Base-by-base conservation (phyloP, 352 stramenopile species). In the Phytopythium ostracodes region DNA sequence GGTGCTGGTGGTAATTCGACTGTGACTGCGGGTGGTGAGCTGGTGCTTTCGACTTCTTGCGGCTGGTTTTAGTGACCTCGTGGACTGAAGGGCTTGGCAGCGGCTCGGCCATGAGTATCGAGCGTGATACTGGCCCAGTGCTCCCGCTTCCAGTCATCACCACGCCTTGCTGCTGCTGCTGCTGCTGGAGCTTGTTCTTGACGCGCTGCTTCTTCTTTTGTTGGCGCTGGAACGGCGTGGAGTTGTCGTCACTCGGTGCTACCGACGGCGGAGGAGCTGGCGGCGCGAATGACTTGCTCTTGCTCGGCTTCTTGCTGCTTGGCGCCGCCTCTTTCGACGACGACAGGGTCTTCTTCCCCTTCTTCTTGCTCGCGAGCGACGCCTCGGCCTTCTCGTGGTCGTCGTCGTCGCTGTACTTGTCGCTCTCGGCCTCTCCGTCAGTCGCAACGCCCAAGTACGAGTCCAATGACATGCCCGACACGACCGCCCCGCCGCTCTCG, bases 381-480 rank as follows among this genome's bases (percentile, higher is more conserved):
- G 60, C 27, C 44, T 75, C 70, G 47, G 56, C 61, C 9, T 70
- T 52, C 2, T 61, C 67, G n/a, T 35, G 47, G 46, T 36, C 58
- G n/a, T 50, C 64, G 35, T 63, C 53, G 15, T 53, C 18, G 38
- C 25, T 60, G 22, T 71, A 56, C 9, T 62, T 56, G 20, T 54
- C 55, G 7, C 57, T 52, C 27, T 59, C 31, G 3, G 60, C 60
- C 29, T 47, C 55, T 3, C 7, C 56, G 40, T 53, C 47, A n/a
- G 54, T 52, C 2, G 70, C 65, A n/a, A 75, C 72, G 15, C 77
- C 80, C 10, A 89, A 65, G 53, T 87, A 89, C 54, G 79, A 73
- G 54, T 89, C 76, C 15, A 89, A 67, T 14, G 79, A 87, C 77
- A 89, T 87, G 42, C 79, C 77, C 29, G 64, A 82, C 35, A 87